A percentile compares a stretch with the other conserved stretches of the same genome.
Conservation (phyloP, 139 green algal species). For the Micromonas pusilla region DNA sequence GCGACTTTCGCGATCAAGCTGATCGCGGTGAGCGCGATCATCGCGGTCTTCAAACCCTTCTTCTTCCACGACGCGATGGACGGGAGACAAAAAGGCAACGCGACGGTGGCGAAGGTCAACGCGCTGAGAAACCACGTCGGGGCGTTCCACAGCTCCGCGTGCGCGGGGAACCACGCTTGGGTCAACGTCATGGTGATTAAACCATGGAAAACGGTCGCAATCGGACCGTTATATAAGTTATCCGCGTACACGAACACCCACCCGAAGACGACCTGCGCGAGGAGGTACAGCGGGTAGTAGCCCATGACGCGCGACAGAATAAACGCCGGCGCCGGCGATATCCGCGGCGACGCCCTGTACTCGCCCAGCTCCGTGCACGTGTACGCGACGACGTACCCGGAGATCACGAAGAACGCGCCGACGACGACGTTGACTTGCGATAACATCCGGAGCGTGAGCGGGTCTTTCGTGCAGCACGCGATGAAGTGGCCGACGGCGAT, state of each 20-base stretch:
- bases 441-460: slow-evolving; percentile 18
- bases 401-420: slow-evolving; percentile 38
- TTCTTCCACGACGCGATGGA: slow-evolving; percentile 23
- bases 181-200: slow-evolving; percentile 33
- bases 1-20: slow-evolving; percentile 31
- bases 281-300: slow-evolving; percentile 35
- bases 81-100: slow-evolving; percentile 30
- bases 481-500: slow-evolving; percentile 39
- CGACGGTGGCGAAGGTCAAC: slow-evolving; percentile 31
- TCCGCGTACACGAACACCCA: slow-evolving; percentile 36
- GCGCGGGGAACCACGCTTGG: slow-evolving; percentile 33
- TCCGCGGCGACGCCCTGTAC: slow-evolving; percentile 27
- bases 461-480: slow-evolving; percentile 29
- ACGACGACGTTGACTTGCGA: slow-evolving; percentile 39
- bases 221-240: slow-evolving; percentile 31
- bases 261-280: slow-evolving; percentile 29
- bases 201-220: slow-evolving; percentile 22
- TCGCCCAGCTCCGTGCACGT: slow-evolving; percentile 26
- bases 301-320: slow-evolving; percentile 26
- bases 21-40: slow-evolving; percentile 19
- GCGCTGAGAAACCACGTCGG: slow-evolving; percentile 39
- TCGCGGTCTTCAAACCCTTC: slow-evolving; percentile 6
- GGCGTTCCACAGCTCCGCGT: slow-evolving; percentile 40
- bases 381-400: slow-evolving; percentile 38
- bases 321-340: slow-evolving; percentile 24